Conservation (phyloP, 1,284 basidiomycete genomes). For the Puccinia horiana region DNA sequence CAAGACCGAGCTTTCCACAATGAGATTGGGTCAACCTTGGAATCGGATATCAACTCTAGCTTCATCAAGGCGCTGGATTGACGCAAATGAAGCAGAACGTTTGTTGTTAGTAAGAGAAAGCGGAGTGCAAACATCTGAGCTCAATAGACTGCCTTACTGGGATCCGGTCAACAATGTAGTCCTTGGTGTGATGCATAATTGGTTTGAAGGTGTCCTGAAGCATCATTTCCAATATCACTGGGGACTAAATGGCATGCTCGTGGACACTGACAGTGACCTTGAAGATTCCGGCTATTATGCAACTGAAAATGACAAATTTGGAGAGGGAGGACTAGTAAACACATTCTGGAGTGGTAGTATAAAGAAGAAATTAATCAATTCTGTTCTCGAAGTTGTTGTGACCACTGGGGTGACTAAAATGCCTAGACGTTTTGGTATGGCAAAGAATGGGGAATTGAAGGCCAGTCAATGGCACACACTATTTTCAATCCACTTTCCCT, state of each 20-base stretch:
- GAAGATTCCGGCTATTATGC: not conserved
- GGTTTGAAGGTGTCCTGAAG: constrained; percentile 32
- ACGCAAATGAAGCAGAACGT: not conserved
- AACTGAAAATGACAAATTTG: not conserved
- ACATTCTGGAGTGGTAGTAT: not conserved
- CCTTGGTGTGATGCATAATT: constrained; percentile 33
- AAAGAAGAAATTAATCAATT: not conserved
- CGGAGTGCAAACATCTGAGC: constrained; percentile 28
- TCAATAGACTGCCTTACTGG: constrained; percentile 37
- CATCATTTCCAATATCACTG: constrained; percentile 28
- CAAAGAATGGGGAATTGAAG: constrained; percentile 6
- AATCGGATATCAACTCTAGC: not conserved
- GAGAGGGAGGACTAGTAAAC: not conserved
- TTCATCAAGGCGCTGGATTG: not conserved
- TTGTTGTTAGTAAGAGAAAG: not conserved
- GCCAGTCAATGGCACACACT: constrained; percentile 22
- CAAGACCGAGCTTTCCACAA: not conserved
- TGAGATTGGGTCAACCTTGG: not conserved
- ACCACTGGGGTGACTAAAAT: not conserved
- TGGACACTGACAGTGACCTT: not conserved
- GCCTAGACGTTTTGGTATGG: not conserved
- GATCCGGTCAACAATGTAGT: constrained; percentile 32
- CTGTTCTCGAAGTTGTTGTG: constrained; percentile 18
- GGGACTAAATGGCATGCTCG: constrained; percentile 5
- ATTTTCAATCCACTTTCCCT: constrained; percentile 9